These are phyloP conservation scores for Penicillium sp. DNA, from an alignment of 2,329 filamentous ascomycete genomes.

Conservation along the genomic window DNA sequence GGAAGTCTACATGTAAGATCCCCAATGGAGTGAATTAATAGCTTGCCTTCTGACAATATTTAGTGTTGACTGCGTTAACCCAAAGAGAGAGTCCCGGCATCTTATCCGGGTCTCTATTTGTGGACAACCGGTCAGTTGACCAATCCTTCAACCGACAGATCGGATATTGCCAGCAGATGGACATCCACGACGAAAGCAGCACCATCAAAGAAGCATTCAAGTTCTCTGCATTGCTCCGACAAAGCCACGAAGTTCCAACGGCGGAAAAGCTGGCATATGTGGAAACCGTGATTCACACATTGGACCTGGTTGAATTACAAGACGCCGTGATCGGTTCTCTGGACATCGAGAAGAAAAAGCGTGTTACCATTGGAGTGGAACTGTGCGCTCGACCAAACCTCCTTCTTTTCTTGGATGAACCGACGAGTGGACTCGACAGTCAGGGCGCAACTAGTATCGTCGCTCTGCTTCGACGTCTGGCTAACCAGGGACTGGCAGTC, in stretches of 20 bases:
- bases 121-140: constrained; percentile 59
- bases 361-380: constrained; percentile 68
- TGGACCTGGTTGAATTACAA: constrained; percentile 60
- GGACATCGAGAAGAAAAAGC: constrained; percentile 64
- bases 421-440: constrained; percentile 63
- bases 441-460: constrained; percentile 64
- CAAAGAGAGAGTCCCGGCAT: constrained; percentile 64
- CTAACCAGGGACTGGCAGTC: constrained; percentile 62
- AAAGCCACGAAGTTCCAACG: constrained; percentile 49
- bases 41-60: constrained; percentile 31
- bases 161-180: constrained; percentile 68
- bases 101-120: constrained; percentile 60
- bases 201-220: constrained; percentile 64
- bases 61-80: constrained; percentile 68
- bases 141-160: constrained; percentile 62
- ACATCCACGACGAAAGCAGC: constrained; percentile 64
- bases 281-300: constrained; percentile 58
- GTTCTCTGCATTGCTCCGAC: constrained; percentile 62
- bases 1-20: constrained; percentile 53
- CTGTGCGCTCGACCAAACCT: constrained; percentile 64
- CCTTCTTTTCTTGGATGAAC: constrained; percentile 66
- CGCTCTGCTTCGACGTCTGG: constrained; percentile 61
- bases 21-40: neutral
- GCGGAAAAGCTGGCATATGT: constrained; percentile 62
- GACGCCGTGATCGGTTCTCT: constrained; percentile 61